phyloP scores from a whole-genome alignment of 2,329 filamentous ascomycete genomes.

The Phialophora macrospora region DNA sequence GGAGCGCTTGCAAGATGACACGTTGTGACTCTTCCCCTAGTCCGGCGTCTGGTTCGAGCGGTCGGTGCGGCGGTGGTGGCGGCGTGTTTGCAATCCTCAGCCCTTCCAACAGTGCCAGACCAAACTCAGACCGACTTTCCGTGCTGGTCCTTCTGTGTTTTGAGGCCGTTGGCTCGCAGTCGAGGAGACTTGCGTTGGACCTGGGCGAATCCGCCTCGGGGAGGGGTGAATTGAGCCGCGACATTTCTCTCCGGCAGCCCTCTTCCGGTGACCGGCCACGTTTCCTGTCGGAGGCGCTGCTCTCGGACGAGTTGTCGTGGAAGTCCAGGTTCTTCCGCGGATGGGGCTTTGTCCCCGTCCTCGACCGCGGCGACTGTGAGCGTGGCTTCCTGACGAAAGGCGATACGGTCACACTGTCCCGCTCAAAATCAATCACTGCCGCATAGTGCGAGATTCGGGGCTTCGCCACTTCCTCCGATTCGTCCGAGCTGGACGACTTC shows the following conservation, averaged over 20 bases:
- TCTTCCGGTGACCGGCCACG: slow-evolving; percentile 1
- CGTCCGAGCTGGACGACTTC: not conserved
- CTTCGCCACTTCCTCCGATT: slow-evolving; percentile 11
- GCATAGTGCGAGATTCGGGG: slow-evolving; percentile 23
- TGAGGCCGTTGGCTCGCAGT: slow-evolving; percentile 7
- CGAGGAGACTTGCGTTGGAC: not conserved
- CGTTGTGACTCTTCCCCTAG: slow-evolving; percentile 11
- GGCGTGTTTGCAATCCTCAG: slow-evolving; percentile 22
- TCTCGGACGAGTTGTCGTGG: slow-evolving; percentile 15
- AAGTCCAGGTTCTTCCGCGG: not conserved
- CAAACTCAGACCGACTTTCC: slow-evolving; percentile 27
- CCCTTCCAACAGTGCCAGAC: slow-evolving; percentile 21
- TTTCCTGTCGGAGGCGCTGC: slow-evolving; percentile 1
- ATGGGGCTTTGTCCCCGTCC: not conserved
- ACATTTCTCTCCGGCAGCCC: not conserved
- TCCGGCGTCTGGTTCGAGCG: not conserved
- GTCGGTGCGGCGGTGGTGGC: slow-evolving; percentile 2
- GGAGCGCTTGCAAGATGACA: slow-evolving; percentile 12
- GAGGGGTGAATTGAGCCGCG: slow-evolving; percentile 16
- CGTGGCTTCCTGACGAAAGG: slow-evolving; percentile 12
- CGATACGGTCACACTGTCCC: slow-evolving; percentile 15
- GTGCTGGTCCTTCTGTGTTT: slow-evolving; percentile 13
- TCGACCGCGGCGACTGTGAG: slow-evolving; percentile 16
- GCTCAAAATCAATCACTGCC: slow-evolving; percentile 28
- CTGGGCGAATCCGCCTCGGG: slow-evolving; percentile 11